Base-by-base conservation (phyloP, 805 yeast species). In the Zygotorulaspora danielsina region DNA sequence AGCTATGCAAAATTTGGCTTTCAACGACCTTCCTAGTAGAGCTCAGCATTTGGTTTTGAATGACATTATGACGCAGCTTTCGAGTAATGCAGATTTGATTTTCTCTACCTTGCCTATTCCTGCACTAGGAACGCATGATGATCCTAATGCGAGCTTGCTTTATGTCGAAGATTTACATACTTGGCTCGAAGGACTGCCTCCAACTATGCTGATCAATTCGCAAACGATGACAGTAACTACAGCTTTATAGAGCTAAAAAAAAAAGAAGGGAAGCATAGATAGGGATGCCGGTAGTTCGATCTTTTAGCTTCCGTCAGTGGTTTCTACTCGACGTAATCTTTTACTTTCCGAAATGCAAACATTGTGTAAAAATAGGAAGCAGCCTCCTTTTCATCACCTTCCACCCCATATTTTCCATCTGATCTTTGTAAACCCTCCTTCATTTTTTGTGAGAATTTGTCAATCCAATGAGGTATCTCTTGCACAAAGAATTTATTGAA, bases 141-240 rank as follows among this genome's bases (percentile, higher is more conserved):
- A 75, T 45, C 81, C 77, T 33, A 71, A 68, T 4, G 89, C 79
- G 15, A 76, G 95, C 37, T 63, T 78, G 29, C 87, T 84, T 24
- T 90, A 88, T 57, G 77, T 84, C 11, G 78, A 79, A 41, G 81
- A 81, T 50, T 67, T 90, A 36, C 83, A 88, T 33, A 62, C 84
- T 5, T 86, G 96, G 93, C 71, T 90, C 41, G 76, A 78, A 31
- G 86, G 76, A 4, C 65, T 93, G 27, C 96, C 96, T 0, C 96
- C 97, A 0, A 72, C 78, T 1, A 58, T 93, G 58, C 63, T 93
- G 45, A 72, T 93, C 39, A 90, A 93, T 55, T 86, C 97, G 0
- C 95, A 87, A 65, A 83, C 95, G 0, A 88, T 93, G 71, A 93
- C 98, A 0, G 98, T 90, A 2, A 90, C 98, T 0, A 89, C 97